phyloP scores from a whole-genome alignment of 306 rosid genomes.

The Vigna mungo region DNA sequence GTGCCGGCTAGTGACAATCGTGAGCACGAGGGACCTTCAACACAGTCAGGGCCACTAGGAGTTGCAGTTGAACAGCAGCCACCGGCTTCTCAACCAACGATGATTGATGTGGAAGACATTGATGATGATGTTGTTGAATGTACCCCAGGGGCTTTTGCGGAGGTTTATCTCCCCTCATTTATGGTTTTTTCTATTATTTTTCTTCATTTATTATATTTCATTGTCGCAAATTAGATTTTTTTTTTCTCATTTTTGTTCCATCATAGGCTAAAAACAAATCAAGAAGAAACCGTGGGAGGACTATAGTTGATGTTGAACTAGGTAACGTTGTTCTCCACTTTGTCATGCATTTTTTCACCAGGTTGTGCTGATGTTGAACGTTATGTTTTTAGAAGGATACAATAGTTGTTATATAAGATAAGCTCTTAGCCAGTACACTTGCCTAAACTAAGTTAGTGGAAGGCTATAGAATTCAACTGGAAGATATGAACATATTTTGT shows the following conservation, averaged over 20 bases:
- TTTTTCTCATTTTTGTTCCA: conserved; percentile 4
- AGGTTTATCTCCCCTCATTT: conserved; percentile 52
- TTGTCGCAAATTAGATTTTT: conserved; percentile 26
- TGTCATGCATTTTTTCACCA: neutral
- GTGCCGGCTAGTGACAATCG: conserved; percentile 45
- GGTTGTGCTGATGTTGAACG: neutral
- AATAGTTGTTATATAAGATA: neutral
- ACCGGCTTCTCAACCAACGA: conserved; percentile 45
- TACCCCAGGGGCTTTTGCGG: conserved; percentile 80
- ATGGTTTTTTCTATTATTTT: conserved; percentile 4
- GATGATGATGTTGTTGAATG: conserved; percentile 92
- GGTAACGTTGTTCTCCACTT: conserved; percentile 56
- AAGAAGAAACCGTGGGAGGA: conserved; percentile 67
- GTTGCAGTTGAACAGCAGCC: conserved; percentile 42
- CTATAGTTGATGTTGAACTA: conserved; percentile 77
- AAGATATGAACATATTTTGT: conserved; percentile 14
- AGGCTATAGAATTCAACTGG: conserved; percentile 19
- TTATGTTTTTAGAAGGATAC: conserved; percentile 8
- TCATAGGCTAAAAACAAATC: conserved; percentile 84
- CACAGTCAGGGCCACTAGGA: conserved; percentile 40
- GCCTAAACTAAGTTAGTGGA: neutral
- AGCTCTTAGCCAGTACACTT: conserved; percentile 12
- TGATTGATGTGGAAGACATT: conserved; percentile 84
- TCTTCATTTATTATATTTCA: conserved; percentile 6
- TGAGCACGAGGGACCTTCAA: conserved; percentile 53